phyloP scores from a whole-genome alignment of 257 asterid genomes.

The Solanum appendiculatum region DNA sequence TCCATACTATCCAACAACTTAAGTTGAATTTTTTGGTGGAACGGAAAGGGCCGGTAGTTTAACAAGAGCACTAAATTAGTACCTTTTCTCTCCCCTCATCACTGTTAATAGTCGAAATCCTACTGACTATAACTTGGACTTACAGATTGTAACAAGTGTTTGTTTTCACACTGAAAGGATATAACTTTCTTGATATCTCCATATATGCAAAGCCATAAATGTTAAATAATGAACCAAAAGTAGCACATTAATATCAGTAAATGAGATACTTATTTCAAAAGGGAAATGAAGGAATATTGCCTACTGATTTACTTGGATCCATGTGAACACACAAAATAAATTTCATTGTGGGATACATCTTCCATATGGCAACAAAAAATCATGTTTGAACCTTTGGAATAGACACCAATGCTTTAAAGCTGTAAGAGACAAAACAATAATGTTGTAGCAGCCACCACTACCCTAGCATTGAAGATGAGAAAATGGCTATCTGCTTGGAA shows the following conservation, averaged over 20 bases:
- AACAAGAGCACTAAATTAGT: background rate
- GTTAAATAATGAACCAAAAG: background rate
- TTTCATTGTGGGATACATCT: constrained; percentile 89
- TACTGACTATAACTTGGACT: background rate
- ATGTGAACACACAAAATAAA: constrained; percentile 77
- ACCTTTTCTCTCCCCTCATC: background rate
- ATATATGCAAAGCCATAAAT: background rate
- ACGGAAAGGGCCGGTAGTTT: background rate
- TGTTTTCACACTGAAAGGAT: background rate
- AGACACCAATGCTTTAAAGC: constrained; percentile 79
- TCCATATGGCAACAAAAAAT: constrained; percentile 76
- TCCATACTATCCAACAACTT: background rate
- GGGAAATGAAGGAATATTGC: constrained; percentile 8
- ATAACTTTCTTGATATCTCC: background rate
- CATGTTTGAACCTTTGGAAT: constrained; percentile 94
- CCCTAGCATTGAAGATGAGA: background rate
- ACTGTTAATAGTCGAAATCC: background rate
- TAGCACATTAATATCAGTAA: background rate
- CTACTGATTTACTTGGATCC: constrained; percentile 80
- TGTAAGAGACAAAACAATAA: constrained; percentile 13
- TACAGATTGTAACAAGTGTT: background rate
- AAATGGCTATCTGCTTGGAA: background rate
- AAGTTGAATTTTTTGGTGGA: background rate
- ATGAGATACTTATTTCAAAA: background rate
- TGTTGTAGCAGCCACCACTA: background rate